Base-by-base conservation (phyloP, 768 basidiomycete species). In the Leucocoprinus leucothites region DNA sequence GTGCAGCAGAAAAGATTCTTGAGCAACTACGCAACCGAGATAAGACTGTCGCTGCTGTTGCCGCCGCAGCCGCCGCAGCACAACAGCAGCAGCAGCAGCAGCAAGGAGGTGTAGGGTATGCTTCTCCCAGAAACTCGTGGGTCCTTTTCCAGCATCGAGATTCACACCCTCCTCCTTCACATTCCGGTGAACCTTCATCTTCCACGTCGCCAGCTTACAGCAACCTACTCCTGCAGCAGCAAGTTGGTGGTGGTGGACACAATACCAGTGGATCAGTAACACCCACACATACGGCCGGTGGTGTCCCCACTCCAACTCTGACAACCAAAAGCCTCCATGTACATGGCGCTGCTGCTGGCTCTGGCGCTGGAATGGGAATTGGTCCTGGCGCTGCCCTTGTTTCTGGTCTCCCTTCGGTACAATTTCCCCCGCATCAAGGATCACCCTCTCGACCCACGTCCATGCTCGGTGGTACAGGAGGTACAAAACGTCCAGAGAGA, bases 1-100 rank as follows among this genome's bases (percentile, higher is more conserved):
- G 87, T 57, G 84, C 82, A 9, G 87, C 87, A 0, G 87, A 89
- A 64, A 81, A 79, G 48, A 81, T 85, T 0, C 71, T 89, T 11
- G 87, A 87, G 61, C 82, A 86, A 57, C 71, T 87, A 21, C 77
- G 82, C 13, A 79, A 69, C 58, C 76, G 80, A 48, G 82, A 84
- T 57, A 78, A 79, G 62, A 64, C 72, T 1, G 71, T 72, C 14
- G 57, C 59, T 7, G 63, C 61, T 21, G 61, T 57, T 26, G 58
- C 65, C 38, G 63, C 69, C n/a, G 48, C 21, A 34, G 56, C 48
- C 75, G 67, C 48, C 6, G 38, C 38, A 11, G 13, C n/a, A n/a
- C n/a, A n/a, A n/a, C 38, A 2, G 50, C 31, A 16, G 49, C 35
- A 11, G 18, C 47, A 31, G 5, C 28, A 13, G 18, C 47, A 31